phyloP scores from a whole-genome alignment of 169 alveolate genomes.

The Plasmodium adleri region DNA sequence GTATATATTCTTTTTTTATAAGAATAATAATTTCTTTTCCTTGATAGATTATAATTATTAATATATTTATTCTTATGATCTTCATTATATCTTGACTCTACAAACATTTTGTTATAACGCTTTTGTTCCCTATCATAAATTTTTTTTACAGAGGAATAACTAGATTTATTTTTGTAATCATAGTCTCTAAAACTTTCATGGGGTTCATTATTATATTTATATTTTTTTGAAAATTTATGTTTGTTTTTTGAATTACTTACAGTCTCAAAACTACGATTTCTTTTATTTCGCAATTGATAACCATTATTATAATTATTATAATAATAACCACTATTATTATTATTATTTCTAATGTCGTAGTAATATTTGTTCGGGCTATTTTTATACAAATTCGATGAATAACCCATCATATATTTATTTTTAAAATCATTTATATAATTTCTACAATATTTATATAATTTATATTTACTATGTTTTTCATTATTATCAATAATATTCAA shows the following conservation, averaged over 20 bases:
- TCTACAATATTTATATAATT: constrained; percentile 45
- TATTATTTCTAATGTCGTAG: constrained; percentile 36
- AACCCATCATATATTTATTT: constrained; percentile 42
- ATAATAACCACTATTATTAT: constrained; percentile 3
- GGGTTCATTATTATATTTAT: constrained; percentile 16
- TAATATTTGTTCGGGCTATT: constrained; percentile 49
- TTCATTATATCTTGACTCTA: constrained; percentile 54
- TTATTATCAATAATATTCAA: constrained; percentile 14
- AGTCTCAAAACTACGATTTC: constrained; percentile 30
- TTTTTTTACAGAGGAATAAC: constrained; percentile 47
- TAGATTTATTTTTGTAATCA: constrained; percentile 24
- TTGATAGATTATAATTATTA: constrained; percentile 23
- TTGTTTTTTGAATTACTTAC: constrained; percentile 35
- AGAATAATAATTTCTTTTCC: constrained; percentile 63
- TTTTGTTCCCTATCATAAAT: constrained; percentile 22
- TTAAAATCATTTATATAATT: constrained; percentile 43
- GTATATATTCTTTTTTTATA: constrained; percentile 36
- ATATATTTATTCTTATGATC: constrained; percentile 38
- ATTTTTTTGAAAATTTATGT: constrained; percentile 20
- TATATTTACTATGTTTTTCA: constrained; percentile 48
- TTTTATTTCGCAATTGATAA: constrained; percentile 20
- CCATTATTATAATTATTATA: constrained; percentile 4
- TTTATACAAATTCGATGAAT: constrained; percentile 25
- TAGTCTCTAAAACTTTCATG: constrained; percentile 28
- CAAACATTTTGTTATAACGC: constrained; percentile 17